These are phyloP conservation scores for Talaromyces amestolkiae DNA, from an alignment of 2,329 filamentous ascomycete genomes.

Conservation along the genomic window DNA sequence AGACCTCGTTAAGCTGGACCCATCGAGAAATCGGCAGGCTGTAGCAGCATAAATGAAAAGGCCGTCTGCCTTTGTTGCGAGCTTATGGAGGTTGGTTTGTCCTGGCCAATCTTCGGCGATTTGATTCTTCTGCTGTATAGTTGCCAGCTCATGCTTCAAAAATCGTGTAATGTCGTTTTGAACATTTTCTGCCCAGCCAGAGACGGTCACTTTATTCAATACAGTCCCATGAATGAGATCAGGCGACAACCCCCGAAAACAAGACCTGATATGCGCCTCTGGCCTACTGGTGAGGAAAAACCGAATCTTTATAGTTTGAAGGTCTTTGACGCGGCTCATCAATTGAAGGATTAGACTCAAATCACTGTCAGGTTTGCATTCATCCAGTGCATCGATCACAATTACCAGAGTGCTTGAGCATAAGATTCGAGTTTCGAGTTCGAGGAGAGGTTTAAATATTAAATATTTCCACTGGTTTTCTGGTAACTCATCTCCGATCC, in stretches of 20 bases:
- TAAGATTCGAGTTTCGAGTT: not conserved
- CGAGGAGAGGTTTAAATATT: not conserved
- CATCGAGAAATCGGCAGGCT: not conserved
- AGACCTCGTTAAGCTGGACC: not conserved
- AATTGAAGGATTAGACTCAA: slow-evolving; percentile 26
- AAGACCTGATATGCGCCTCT: slow-evolving; percentile 23
- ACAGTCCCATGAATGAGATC: slow-evolving; percentile 21
- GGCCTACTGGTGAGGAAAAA: slow-evolving; percentile 33
- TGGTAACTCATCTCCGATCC: not conserved
- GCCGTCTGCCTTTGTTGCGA: not conserved
- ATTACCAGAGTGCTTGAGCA: slow-evolving; percentile 14
- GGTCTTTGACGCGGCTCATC: slow-evolving; percentile 19
- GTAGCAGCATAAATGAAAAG: slow-evolving; percentile 7
- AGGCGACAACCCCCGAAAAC: slow-evolving; percentile 22
- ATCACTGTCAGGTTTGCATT: slow-evolving; percentile 28
- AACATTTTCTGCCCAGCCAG: slow-evolving; percentile 3
- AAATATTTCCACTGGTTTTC: not conserved
- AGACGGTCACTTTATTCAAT: not conserved
- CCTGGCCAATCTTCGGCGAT: not conserved
- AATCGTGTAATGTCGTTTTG: slow-evolving; percentile 12
- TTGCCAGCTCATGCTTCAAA: not conserved
- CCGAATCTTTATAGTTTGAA: slow-evolving; percentile 23
- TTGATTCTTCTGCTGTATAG: not conserved
- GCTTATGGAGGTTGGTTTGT: not conserved
- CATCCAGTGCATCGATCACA: slow-evolving; percentile 30